Evolutionary conservation across 768 basidiomycete species (phyloP).

Genomic region (Leucogyrophana mollusca): DNA sequence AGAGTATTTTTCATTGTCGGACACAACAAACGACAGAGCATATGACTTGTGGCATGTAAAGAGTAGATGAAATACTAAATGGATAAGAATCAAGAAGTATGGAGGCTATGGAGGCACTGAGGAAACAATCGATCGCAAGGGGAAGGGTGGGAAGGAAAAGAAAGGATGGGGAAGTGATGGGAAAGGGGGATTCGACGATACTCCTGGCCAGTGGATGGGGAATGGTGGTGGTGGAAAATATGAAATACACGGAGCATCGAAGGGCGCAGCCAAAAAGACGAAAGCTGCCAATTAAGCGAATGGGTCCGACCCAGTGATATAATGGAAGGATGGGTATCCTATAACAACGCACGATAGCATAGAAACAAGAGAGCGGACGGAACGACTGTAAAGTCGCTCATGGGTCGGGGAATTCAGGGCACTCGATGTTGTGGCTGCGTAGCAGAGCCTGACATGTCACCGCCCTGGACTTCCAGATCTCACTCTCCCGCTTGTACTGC

Average conservation of each 20-base stretch:
- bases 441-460: conserved; percentile 48
- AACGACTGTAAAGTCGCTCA: conserved; percentile 13
- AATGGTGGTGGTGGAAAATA: conserved; percentile 27
- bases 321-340: conserved; percentile 22
- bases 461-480: conserved; percentile 62
- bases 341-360: conserved; percentile 14
- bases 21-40: conserved; percentile 7
- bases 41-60: conserved; percentile 1
- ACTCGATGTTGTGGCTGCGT: conserved; percentile 53
- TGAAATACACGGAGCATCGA: conserved; percentile 43
- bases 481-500: conserved; percentile 52
- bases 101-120: conserved; percentile 2
- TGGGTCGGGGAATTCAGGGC: conserved; percentile 44
- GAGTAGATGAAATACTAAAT: background rate
- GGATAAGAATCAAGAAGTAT: background rate
- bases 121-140: background rate
- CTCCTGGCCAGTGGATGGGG: conserved; percentile 49
- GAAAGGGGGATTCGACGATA: conserved; percentile 51
- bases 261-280: conserved; percentile 29
- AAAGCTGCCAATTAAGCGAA: conserved; percentile 9
- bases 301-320: background rate
- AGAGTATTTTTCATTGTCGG: background rate
- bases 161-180: conserved; percentile 3
- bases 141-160: background rate
- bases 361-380: conserved; percentile 10